Evolutionary conservation across 495 filamentous ascomycete genomes (phyloP), one percentile per base, ranked within the genome.

Genomic region (Clavariopsis aquatica): DNA sequence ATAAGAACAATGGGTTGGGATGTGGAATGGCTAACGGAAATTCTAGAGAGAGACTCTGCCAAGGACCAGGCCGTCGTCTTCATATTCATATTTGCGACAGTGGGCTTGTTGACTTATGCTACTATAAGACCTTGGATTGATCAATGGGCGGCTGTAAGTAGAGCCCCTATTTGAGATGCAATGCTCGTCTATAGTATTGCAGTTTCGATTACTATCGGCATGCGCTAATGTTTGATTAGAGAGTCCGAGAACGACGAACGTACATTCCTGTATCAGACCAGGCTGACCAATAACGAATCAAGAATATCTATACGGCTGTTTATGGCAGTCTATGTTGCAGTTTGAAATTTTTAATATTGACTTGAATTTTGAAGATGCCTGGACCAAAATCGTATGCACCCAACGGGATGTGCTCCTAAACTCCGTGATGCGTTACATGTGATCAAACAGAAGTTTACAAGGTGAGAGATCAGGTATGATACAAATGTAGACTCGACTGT

Each of bases 31-130:
- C 52, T 60, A 22, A 59, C 57, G 23, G 23, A 28, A 23, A 34
- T 12, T 47, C 28, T 64, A 88, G 86, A 96, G 75, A 82, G 93
- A 64, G 93, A 98, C 73, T 93, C 89, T 28, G 79, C 83, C 59
- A 96, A 96, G 76, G 93, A 96, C 70, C 83, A 91, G 75, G 83
- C 92, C 31, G 92, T 98, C 26, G 93, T 98, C 0, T 89, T 93
- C 73, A 88, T 92, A 5, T 98, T 98, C 73, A 91, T 98, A 24
- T 76, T 92, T 60, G 88, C 90, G 34, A 97, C 93, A 5, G 81
- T 85, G n/a, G 90, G 90, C 2, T 72, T 98, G 65, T 78, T 98
- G 57, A 82, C 79, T 29, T 97, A 90, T 85, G 93, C 94, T 1
- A 84, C 83, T 17, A 74, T 89, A 19, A 86, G 85, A 74, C 80